A percentile compares a stretch with the other conserved stretches of the same genome.
Conservation (phyloP, 305 asterid genomes). For the Fraxinus ornus region DNA sequence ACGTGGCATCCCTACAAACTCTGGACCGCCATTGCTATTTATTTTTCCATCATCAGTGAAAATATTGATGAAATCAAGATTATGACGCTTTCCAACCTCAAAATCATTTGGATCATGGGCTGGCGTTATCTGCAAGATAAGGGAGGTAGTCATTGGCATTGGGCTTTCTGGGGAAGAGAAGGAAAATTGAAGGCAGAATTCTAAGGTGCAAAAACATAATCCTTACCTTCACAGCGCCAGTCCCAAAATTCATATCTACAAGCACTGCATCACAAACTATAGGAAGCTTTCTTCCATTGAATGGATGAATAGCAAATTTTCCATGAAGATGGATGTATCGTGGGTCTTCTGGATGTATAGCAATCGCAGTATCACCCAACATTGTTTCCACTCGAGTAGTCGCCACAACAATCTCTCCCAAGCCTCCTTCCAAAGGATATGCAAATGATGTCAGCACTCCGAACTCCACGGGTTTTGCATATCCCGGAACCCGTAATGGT, state of each 20-base stretch:
- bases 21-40: conserved; percentile 69
- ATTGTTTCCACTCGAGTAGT: conserved; percentile 95
- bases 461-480: conserved; percentile 73
- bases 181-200: not conserved
- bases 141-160: conserved; percentile 15
- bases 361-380: conserved; percentile 98
- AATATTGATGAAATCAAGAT: conserved; percentile 65
- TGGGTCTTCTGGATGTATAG: conserved; percentile 84
- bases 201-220: conserved; percentile 10
- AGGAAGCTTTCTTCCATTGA: conserved; percentile 80
- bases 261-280: conserved; percentile 84
- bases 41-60: conserved; percentile 85
- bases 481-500: conserved; percentile 65
- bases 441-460: conserved; percentile 96
- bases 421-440: conserved; percentile 80
- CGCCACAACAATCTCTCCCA: conserved; percentile 95
- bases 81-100: conserved; percentile 85
- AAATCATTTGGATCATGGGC: conserved; percentile 95
- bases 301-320: conserved; percentile 82
- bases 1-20: conserved; percentile 74
- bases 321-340: conserved; percentile 87
- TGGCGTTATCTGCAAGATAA: conserved; percentile 70
- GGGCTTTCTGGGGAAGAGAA: not conserved
- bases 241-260: conserved; percentile 90
- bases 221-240: conserved; percentile 95